phyloP scores from a whole-genome alignment of 345 rosid species.

The Adansonia digitata region DNA sequence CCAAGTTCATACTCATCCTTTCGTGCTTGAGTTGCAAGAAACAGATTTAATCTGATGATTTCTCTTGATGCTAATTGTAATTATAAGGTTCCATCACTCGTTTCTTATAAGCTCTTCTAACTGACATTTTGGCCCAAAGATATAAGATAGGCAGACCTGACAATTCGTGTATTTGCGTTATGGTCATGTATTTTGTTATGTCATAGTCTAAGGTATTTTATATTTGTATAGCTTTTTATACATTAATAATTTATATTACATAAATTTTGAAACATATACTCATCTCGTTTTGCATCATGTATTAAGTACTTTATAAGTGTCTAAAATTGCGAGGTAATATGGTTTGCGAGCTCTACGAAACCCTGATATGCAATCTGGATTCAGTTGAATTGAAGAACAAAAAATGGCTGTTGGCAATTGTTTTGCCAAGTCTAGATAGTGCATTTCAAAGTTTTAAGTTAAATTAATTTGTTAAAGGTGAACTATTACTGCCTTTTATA shows the following conservation, averaged over 20 bases:
- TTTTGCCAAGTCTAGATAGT: background rate
- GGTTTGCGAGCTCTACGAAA: background rate
- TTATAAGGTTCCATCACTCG: background rate
- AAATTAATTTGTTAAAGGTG: too few species aligned
- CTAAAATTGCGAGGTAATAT: too few species aligned
- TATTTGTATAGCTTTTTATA: too few species aligned
- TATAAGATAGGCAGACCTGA: too few species aligned
- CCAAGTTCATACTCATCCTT: background rate
- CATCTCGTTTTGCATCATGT: too few species aligned
- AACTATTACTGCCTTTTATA: background rate
- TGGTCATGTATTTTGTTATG: too few species aligned
- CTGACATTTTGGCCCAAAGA: background rate
- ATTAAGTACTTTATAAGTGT: too few species aligned
- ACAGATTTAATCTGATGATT: background rate
- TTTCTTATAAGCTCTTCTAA: background rate
- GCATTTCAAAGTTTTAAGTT: background rate
- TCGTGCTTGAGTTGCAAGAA: background rate
- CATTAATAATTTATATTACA: too few species aligned
- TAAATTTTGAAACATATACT: too few species aligned
- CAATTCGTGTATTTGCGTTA: too few species aligned
- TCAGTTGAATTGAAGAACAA: background rate
- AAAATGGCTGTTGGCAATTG: background rate
- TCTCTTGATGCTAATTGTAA: background rate
- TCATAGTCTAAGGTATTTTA: too few species aligned
- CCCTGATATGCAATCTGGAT: background rate